Conservation (phyloP, 164 flowering plant genomes). For the Akebia trifoliata region DNA sequence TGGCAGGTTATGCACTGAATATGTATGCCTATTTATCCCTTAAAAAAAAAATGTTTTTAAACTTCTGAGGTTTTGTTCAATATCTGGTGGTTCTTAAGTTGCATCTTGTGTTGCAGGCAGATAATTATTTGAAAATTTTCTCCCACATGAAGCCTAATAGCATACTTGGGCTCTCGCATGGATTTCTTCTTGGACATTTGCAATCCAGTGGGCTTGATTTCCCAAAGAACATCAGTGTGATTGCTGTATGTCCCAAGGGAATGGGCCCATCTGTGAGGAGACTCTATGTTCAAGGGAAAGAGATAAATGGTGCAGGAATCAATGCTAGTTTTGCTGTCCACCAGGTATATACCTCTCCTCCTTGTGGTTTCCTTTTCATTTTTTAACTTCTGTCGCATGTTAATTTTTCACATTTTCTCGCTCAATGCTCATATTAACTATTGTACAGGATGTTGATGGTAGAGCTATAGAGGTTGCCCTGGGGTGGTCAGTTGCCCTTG, state of each 20-base stretch:
- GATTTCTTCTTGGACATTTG: conserved; percentile 93
- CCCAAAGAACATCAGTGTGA: conserved; percentile 87
- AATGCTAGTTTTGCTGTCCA: conserved; percentile 96
- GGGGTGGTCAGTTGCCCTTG: conserved; percentile 96
- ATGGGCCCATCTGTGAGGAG: conserved; percentile 99
- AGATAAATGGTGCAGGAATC: conserved; percentile 92
- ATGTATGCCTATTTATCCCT: no score
- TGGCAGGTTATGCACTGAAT: no score
- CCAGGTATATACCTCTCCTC: conserved; percentile 40
- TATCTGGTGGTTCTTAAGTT: conserved; percentile 2
- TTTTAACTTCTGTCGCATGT: no score
- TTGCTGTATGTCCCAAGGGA: conserved; percentile 97
- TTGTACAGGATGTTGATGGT: conserved; percentile 85
- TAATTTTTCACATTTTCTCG: background rate
- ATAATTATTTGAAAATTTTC: conserved; percentile 82
- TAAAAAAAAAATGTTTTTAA: no score
- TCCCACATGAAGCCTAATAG: conserved; percentile 99
- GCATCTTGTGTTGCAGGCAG: conserved; percentile 58
- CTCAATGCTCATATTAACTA: background rate
- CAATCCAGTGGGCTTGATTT: conserved; percentile 83
- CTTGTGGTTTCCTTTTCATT: no score
- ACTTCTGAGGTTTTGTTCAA: background rate
- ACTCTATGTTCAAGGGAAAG: conserved; percentile 88
- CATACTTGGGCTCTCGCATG: conserved; percentile 96
- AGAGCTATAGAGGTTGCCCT: conserved; percentile 89